Conservation (phyloP, 2,329 filamentous ascomycete genomes). For the Didymella pinodella region DNA sequence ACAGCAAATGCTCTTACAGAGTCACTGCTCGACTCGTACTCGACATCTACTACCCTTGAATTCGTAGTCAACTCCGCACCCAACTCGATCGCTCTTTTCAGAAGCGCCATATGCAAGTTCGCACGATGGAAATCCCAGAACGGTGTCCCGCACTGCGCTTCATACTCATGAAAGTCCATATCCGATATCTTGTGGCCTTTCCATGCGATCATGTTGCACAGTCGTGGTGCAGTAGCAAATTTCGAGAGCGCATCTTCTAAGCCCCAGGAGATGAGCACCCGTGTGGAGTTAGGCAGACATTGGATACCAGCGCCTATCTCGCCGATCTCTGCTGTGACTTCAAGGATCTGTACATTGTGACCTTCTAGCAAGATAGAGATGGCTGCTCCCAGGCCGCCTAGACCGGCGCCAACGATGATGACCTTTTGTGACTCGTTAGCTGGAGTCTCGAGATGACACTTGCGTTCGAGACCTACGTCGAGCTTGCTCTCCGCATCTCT, state of each 20-base stretch:
- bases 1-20: slow-evolving; percentile 51
- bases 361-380: slow-evolving; percentile 58
- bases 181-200: slow-evolving; percentile 59
- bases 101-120: slow-evolving; percentile 59
- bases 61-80: slow-evolving; percentile 58
- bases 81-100: slow-evolving; percentile 58
- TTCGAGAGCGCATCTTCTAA: slow-evolving; percentile 54
- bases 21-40: slow-evolving; percentile 35
- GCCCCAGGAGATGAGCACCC: slow-evolving; percentile 60
- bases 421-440: slow-evolving; percentile 40
- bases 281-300: slow-evolving; percentile 58
- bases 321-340: slow-evolving; percentile 57
- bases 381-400: slow-evolving; percentile 63
- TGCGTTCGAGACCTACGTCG: slow-evolving; percentile 28
- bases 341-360: slow-evolving; percentile 59
- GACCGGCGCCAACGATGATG: slow-evolving; percentile 64
- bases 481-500: slow-evolving; percentile 37
- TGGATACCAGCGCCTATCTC: slow-evolving; percentile 63
- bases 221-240: slow-evolving; percentile 54
- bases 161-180: slow-evolving; percentile 58
- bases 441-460: not conserved
- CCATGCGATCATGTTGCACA: slow-evolving; percentile 62
- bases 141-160: slow-evolving; percentile 49
- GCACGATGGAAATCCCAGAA: slow-evolving; percentile 66
- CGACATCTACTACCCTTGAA: slow-evolving; percentile 55